phyloP scores from a whole-genome alignment of 2,329 filamentous ascomycete genomes.

The Fusarium austroafricanum region DNA sequence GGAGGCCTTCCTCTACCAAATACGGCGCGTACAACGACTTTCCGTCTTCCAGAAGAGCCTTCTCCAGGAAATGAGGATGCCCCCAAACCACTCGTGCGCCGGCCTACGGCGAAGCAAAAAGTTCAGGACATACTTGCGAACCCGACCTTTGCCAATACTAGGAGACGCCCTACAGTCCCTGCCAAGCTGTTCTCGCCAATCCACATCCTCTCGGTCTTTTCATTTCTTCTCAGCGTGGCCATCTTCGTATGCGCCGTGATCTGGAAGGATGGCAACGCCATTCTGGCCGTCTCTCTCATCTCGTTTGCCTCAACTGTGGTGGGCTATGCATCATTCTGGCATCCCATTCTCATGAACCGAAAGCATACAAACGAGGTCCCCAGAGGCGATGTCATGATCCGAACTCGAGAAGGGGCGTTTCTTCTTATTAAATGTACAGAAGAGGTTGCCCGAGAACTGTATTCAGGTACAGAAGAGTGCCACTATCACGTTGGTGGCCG shows the following conservation, averaged over 20 bases:
- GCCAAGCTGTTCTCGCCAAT: slow-evolving; percentile 63
- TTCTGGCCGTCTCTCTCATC: slow-evolving; percentile 62
- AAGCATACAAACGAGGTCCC: slow-evolving; percentile 62
- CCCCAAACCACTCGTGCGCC: slow-evolving; percentile 40
- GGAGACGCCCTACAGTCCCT: slow-evolving; percentile 60
- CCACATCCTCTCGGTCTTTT: slow-evolving; percentile 64
- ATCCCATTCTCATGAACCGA: slow-evolving; percentile 64
- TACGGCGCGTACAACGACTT: slow-evolving; percentile 16
- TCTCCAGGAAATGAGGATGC: slow-evolving; percentile 1
- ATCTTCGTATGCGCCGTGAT: slow-evolving; percentile 58
- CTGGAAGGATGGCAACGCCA: slow-evolving; percentile 52
- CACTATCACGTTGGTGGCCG: slow-evolving; percentile 61
- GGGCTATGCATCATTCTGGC: slow-evolving; percentile 69
- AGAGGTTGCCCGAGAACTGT: slow-evolving; percentile 71
- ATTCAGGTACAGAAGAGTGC: slow-evolving; percentile 70
- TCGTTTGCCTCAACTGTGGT: slow-evolving; percentile 65
- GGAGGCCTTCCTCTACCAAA: slow-evolving; percentile 18
- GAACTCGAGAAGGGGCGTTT: slow-evolving; percentile 70
- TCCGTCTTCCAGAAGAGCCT: slow-evolving; percentile 1
- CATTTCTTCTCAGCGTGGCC: slow-evolving; percentile 60
- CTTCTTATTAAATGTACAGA: slow-evolving; percentile 68
- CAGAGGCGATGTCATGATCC: slow-evolving; percentile 69
- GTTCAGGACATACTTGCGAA: slow-evolving; percentile 58
- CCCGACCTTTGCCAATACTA: slow-evolving; percentile 53
- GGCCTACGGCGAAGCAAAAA: slow-evolving; percentile 54